phyloP scores from a whole-genome alignment of 2,329 filamentous ascomycete species.

The Diaporthe nobilis region DNA sequence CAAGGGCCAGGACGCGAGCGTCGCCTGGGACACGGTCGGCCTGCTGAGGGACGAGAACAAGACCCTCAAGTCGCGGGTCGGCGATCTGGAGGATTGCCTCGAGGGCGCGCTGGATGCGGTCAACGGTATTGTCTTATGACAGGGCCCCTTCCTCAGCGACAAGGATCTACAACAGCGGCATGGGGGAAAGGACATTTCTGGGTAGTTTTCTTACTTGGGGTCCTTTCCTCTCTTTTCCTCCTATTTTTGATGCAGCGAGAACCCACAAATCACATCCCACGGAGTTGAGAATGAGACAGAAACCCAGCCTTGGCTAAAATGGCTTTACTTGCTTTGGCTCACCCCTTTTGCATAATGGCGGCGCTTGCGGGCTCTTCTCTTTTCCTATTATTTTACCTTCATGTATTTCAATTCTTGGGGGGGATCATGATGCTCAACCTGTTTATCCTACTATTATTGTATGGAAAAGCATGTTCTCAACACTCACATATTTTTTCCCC shows the following conservation, averaged over 20 bases:
- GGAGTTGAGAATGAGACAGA: slow-evolving; percentile 15
- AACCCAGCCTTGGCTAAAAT: slow-evolving; percentile 13
- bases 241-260: slow-evolving; percentile 19
- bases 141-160: slow-evolving; percentile 4
- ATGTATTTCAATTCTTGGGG: slow-evolving; percentile 24
- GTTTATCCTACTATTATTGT: slow-evolving; percentile 29
- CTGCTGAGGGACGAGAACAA: slow-evolving; percentile 74
- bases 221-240: slow-evolving; percentile 38
- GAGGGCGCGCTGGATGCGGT: slow-evolving; percentile 73
- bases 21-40: slow-evolving; percentile 76
- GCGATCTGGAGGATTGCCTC: slow-evolving; percentile 71
- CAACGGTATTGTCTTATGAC: slow-evolving; percentile 66
- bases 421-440: background rate
- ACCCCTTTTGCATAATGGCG: slow-evolving; percentile 26
- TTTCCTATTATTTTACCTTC: background rate
- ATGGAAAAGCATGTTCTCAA: slow-evolving; percentile 20
- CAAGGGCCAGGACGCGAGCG: slow-evolving; percentile 68
- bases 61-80: slow-evolving; percentile 71
- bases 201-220: slow-evolving; percentile 19
- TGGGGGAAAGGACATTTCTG: slow-evolving; percentile 26
- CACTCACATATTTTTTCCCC: background rate
- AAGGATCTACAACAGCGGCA: slow-evolving; percentile 25
- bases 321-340: slow-evolving; percentile 6
- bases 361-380: slow-evolving; percentile 23
- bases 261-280: background rate